Base-by-base conservation (phyloP, 2,329 filamentous ascomycete genomes). In the Neofusicoccum cordaticola region DNA sequence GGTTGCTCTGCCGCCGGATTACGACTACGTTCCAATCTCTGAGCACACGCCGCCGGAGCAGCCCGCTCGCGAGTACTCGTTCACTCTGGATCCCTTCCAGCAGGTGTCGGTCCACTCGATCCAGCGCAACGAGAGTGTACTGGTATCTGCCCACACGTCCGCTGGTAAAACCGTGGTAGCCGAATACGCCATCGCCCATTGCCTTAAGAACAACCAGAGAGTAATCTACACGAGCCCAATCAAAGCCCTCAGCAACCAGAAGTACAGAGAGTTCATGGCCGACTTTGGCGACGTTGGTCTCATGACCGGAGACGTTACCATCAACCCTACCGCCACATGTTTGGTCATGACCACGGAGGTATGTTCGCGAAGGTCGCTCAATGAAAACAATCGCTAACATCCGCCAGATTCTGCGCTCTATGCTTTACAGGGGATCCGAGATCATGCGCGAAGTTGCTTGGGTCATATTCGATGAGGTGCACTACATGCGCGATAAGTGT, bases 191-290 rank as follows among this genome's bases (percentile, higher is more conserved):
- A 96, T 99, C 75, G 95, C 96, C 15, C 95, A 99, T 73, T 96
- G 95, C 77, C 83, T 99, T 77, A 96, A 95, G 84, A 91, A 93
- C 77, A 98, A 98, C 79, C 95, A 99, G 81, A 87, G 95, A 75
- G 94, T 99, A 72, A 99, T 99, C 77, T 99, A 99, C 80, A 99
- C 95, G 8, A 97, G 93, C 84, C 95, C 95, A 1, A 99, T 99
- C 84, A 99, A 99, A 81, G 95, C 95, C 11, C 83, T 99, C 71
- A 98, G 93, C 79, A 99, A 99, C 79, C 95, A 99, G 75, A 99
- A 99, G 77, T 99, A 96, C 77, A 86, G 95, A 82, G 95, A 99
- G 75, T 99, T 99, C 77, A 89, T 91, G 70, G 92, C 91, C 47
- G 92, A 97, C 66, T 99, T 99, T 80, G 94, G 93, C 66, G 95